These are phyloP conservation scores for Suillus lakei DNA, from an alignment of 768 basidiomycete genomes.

Conservation along the genomic window DNA sequence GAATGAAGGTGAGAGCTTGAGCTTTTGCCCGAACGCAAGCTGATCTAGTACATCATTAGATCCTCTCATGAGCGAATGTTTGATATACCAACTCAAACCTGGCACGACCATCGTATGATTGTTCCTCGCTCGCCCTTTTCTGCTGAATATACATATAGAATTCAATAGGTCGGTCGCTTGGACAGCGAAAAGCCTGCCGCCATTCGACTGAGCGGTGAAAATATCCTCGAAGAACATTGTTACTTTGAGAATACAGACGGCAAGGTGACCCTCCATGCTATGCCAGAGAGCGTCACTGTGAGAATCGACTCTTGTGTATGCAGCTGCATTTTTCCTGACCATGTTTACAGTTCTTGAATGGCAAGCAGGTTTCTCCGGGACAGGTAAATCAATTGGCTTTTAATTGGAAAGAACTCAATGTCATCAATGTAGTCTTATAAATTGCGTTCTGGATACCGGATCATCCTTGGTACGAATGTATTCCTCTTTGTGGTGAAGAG, in stretches of 20 bases:
- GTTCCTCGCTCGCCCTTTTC: constrained; percentile 9
- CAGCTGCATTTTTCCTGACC: constrained; percentile 16
- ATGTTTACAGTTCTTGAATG: constrained; percentile 81
- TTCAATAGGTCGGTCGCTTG: constrained; percentile 76
- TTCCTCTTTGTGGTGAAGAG: constrained; percentile 1
- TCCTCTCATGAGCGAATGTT: constrained; percentile 95
- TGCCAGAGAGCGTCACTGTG: constrained; percentile 85
- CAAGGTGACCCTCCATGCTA: constrained; percentile 79
- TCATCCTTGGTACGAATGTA: constrained; percentile 79
- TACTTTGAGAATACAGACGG: constrained; percentile 87
- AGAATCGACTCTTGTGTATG: constrained; percentile 29
- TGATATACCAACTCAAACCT: constrained; percentile 90
- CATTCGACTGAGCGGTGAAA: constrained; percentile 91
- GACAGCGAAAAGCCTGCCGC: constrained; percentile 83
- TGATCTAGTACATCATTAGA: constrained; percentile 49
- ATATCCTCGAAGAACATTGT: constrained; percentile 93
- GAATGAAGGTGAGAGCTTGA: constrained; percentile 66
- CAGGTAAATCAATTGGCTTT: constrained; percentile 54
- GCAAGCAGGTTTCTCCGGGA: constrained; percentile 79
- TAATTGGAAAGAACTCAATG: background rate
- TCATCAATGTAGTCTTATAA: constrained; percentile 62
- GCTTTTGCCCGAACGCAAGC: constrained; percentile 5
- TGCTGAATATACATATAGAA: constrained; percentile 15
- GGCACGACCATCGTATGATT: constrained; percentile 74
- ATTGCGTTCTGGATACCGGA: constrained; percentile 92